phyloP scores from a whole-genome alignment of 2,329 filamentous ascomycete genomes.

The Diplodia corticola region DNA sequence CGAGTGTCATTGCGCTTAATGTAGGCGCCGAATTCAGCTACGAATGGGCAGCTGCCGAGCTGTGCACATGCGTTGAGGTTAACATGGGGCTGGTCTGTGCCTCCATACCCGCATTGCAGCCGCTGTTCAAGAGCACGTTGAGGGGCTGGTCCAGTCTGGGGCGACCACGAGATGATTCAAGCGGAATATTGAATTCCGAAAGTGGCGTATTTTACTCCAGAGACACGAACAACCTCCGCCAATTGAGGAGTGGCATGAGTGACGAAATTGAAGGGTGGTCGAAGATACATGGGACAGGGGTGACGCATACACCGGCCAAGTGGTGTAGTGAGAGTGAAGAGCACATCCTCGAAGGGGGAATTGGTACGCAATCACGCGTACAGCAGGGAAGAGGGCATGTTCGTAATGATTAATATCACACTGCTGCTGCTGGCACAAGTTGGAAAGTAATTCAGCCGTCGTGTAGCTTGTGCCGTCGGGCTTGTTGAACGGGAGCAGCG shows the following conservation, averaged over 20 bases:
- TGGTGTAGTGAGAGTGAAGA: background rate
- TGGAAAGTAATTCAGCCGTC: too few relatives aligned
- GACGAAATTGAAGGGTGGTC: background rate
- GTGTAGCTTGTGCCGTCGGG: too few relatives aligned
- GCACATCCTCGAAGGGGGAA: background rate
- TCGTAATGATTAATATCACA: background rate
- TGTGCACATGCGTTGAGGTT: background rate
- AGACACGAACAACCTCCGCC: background rate
- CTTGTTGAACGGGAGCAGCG: too few relatives aligned
- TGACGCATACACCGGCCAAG: background rate
- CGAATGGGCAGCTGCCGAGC: background rate
- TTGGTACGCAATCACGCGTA: background rate
- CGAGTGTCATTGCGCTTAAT: background rate
- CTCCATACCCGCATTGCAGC: background rate
- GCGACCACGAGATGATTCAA: background rate
- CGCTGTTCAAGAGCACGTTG: background rate
- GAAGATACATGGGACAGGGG: background rate
- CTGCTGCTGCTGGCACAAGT: too few relatives aligned
- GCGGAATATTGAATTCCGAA: background rate
- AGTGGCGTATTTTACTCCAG: background rate
- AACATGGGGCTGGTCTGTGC: background rate
- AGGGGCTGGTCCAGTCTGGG: background rate
- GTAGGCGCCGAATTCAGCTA: background rate
- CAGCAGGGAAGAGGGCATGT: background rate
- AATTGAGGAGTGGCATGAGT: background rate